Evolutionary conservation across 1,284 basidiomycete species (phyloP), one percentile per base, ranked within the genome.

Genomic region (Fomitopsis betulina): DNA sequence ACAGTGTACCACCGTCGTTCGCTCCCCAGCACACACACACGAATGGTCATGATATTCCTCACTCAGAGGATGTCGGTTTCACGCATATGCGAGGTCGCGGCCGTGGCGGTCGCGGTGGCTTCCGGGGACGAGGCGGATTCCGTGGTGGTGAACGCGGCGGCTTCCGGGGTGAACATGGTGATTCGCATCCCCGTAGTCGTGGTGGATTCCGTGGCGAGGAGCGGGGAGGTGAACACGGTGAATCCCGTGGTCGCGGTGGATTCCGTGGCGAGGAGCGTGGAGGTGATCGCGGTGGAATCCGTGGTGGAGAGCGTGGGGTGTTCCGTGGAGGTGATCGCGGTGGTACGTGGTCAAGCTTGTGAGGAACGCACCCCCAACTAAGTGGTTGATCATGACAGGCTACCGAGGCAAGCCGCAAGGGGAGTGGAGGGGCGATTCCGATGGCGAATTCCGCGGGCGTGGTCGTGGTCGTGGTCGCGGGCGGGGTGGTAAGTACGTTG

Each of bases 61-160:
- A 57, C 17, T 66, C 64, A 15, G 68, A 70, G 9, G 86, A 83
- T 35, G 83, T 89, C 45, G 87, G 87, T 0, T 90, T 91, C 70
- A 82, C 73, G 5, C 77, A 76, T 17, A 73, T 73, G 40, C 72
- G 77, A 57, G 75, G 75, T 30, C 67, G 73, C 25, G 70, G 70
- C 2, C 68, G 71, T 17, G 64, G 67, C 19, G 55, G 65, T 32
- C 62, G 27, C 27, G 27, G 67, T 13, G 66, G 68, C 8, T 64
- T 62, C 60, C 61, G 69, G 33, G 70, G 67, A 54, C 69, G 79
- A 56, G 77, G 79, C 63, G 64, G 62, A 6, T 62, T 50, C 47
- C 61, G 67, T 1, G 65, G 66, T n/a, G n/a, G 67, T 54, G 73
- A 74, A 54, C 69, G 79, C 56, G 77, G 79, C 63, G 64, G 62